A percentile compares a stretch with the other conserved stretches of the same genome.
phyloP scores from a whole-genome alignment of 1,284 basidiomycete genomes.

The Chondrostereum purpureum region DNA sequence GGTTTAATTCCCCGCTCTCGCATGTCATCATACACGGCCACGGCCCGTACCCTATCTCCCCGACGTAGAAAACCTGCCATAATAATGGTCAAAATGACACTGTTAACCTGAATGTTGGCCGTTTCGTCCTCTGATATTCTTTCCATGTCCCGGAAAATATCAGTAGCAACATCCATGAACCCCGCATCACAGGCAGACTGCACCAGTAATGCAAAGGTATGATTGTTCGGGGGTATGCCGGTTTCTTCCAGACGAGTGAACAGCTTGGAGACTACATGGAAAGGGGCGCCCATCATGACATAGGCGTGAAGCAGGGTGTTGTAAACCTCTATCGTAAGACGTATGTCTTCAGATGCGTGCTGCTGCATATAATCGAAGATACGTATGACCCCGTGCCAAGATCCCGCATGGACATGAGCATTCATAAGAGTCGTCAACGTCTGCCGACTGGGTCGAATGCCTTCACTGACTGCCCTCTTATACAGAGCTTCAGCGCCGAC shows the following conservation, averaged over 20 bases:
- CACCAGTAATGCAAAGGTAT: constrained; percentile 74
- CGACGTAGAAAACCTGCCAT: constrained; percentile 72
- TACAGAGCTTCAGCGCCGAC: constrained; percentile 65
- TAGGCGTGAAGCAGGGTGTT: constrained; percentile 86
- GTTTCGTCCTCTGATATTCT: constrained; percentile 27
- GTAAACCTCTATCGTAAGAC: constrained; percentile 52
- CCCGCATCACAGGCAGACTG: constrained; percentile 81
- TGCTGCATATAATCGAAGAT: constrained; percentile 64
- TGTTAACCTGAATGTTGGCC: constrained; percentile 39
- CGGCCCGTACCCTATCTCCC: constrained; percentile 54
- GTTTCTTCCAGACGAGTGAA: constrained; percentile 54
- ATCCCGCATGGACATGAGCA: constrained; percentile 76
- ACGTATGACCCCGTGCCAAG: constrained; percentile 71
- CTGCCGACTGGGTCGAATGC: constrained; percentile 48
- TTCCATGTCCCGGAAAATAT: constrained; percentile 70
- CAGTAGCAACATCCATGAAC: constrained; percentile 58
- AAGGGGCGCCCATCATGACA: constrained; percentile 75
- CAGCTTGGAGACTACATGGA: constrained; percentile 55
- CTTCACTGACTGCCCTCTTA: constrained; percentile 53
- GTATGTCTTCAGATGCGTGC: constrained; percentile 28
- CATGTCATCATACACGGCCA: constrained; percentile 75
- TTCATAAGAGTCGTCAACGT: constrained; percentile 77
- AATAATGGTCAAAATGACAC: constrained; percentile 77
- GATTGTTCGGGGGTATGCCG: constrained; percentile 50
- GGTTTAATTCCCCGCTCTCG: constrained; percentile 59